Evolutionary conservation across 1,284 basidiomycete genomes (phyloP).

Genomic region (Neolentinus lepideus): DNA sequence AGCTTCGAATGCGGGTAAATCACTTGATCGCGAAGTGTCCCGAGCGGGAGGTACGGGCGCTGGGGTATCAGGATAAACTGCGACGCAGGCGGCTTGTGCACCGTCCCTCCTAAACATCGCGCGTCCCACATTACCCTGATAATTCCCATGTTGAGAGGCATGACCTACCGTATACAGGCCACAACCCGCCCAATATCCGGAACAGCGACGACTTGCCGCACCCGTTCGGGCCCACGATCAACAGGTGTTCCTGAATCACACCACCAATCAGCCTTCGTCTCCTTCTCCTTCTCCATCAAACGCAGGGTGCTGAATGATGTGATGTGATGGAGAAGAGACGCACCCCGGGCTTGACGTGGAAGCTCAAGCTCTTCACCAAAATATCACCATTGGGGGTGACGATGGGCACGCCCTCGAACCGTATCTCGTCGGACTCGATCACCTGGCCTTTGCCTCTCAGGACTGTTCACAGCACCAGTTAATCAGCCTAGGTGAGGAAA

Average conservation of each 20-base stretch:
- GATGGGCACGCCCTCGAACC: constrained; percentile 91
- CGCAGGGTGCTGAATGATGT: too few species aligned
- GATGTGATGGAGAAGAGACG: too few species aligned
- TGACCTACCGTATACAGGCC: constrained; percentile 83
- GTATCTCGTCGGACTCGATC: constrained; percentile 81
- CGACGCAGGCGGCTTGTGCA: constrained; percentile 86
- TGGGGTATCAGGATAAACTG: constrained; percentile 97
- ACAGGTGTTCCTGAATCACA: constrained; percentile 66
- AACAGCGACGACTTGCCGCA: constrained; percentile 90
- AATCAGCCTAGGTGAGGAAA: neutral
- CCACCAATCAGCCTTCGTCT: neutral
- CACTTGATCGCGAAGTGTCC: constrained; percentile 91
- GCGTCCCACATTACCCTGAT: neutral
- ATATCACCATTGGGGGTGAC: constrained; percentile 96
- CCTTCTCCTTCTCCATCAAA: too few species aligned
- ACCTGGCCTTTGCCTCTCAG: constrained; percentile 76
- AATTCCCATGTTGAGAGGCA: neutral
- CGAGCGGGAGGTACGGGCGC: constrained; percentile 88
- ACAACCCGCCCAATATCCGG: constrained; percentile 92
- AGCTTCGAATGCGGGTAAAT: constrained; percentile 80
- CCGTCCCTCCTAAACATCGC: constrained; percentile 56
- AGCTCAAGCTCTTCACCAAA: constrained; percentile 78
- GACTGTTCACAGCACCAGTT: constrained; percentile 36
- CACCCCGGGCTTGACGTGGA: constrained; percentile 87
- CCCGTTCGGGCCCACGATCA: constrained; percentile 92